These are phyloP conservation scores for Whalleya microplaca DNA, from an alignment of 2,329 filamentous ascomycete species.

Conservation along the genomic window DNA sequence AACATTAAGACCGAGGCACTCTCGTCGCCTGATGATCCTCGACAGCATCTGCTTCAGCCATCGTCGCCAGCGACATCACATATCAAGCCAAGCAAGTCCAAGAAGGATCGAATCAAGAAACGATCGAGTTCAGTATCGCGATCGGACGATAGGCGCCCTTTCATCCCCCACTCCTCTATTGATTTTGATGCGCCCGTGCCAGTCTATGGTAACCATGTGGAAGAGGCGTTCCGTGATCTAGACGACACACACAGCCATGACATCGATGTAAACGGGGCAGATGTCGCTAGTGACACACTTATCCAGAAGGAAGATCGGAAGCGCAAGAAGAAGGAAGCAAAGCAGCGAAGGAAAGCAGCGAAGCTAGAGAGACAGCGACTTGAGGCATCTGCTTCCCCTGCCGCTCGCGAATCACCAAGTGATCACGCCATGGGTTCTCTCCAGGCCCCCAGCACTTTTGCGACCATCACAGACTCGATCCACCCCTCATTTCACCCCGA, in stretches of 20 bases:
- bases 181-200: neutral
- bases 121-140: conserved; percentile 21
- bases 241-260: neutral
- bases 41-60: neutral
- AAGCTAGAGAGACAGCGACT: conserved; percentile 14
- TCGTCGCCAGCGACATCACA: neutral
- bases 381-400: conserved; percentile 16
- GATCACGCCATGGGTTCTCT: neutral
- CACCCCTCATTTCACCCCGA: neutral
- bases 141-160: conserved; percentile 1
- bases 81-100: conserved; percentile 7
- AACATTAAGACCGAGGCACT: conserved; percentile 7
- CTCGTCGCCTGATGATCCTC: conserved; percentile 12
- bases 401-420: conserved; percentile 1
- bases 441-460: too few species aligned
- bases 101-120: conserved; percentile 42
- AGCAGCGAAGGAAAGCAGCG: conserved; percentile 14
- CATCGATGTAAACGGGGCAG: neutral
- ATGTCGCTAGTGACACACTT: neutral
- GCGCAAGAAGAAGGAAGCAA: conserved; percentile 18
- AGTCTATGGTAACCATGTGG: neutral
- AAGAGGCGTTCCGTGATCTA: neutral
- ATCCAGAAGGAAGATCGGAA: conserved; percentile 1
- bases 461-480: too few species aligned
- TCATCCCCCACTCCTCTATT: conserved; percentile 2